Evolutionary conservation across 2,329 filamentous ascomycete genomes (phyloP), one percentile per base, ranked within the genome.

Genomic region (Kalaharituber pfeilii): DNA sequence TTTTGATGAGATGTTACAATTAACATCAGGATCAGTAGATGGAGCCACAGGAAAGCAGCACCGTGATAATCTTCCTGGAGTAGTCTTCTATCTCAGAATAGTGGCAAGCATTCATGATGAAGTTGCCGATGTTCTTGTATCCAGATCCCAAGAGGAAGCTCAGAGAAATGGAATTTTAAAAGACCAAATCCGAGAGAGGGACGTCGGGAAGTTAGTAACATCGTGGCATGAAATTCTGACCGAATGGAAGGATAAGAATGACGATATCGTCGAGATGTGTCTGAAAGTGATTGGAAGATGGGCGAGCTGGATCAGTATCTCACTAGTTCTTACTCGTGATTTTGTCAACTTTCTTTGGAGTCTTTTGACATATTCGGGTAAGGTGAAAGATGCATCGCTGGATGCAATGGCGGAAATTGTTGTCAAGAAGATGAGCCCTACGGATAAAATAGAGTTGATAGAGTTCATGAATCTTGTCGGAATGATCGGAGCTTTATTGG

Each of bases 221-320:
- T 89, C 87, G 3, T 98, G 91, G 91, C 85, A 91, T 68, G 84
- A 94, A 65, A 82, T 98, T 45, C 75, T 98, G 53, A 75, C 79
- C 9, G 79, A 82, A 64, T 96, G 88, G 76, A 74, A 75, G 61
- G 76, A 77, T 65, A 74, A 79, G 55, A 78, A 83, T 61, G 81
- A 87, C 65, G 67, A 71, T 42, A 76, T 96, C 55, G 76, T 94
- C 44, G 87, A 95, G 67, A 81, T 93, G 75, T 88, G 85, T 63
- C 75, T 98, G 52, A 86, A 83, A 69, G 83, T 87, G n/a, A 80
- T 98, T 60, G 87, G 86, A 33, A 91, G 89, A 67, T 98, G 91
- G 89, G 87, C 94, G 57, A 93, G 87, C 75, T 98, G 91, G 91
- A 94, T 93, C 65, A 91, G 96, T 66, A 96, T 98, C 63, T 84